Evolutionary conservation across 2,329 filamentous ascomycete species (phyloP).

Genomic region (Geosmithia morbida): DNA sequence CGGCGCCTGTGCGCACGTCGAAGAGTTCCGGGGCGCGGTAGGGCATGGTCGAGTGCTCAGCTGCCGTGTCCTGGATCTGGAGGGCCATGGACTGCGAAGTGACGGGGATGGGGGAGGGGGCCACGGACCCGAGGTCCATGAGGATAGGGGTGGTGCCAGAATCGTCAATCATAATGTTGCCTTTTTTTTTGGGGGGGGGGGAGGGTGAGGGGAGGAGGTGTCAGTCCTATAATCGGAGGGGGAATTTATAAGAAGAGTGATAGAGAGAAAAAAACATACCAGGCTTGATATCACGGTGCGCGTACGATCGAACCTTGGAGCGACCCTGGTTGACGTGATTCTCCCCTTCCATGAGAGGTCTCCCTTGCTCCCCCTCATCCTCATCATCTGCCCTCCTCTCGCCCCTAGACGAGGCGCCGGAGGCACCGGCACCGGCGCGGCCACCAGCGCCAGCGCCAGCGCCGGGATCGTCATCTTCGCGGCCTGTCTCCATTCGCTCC

Average conservation of each 20-base stretch:
- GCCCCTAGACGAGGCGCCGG: conserved; percentile 13
- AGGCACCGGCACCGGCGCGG: conserved; percentile 9
- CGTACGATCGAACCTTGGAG: conserved; percentile 57
- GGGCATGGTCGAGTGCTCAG: conserved; percentile 96
- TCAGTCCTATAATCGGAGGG: too few relatives aligned
- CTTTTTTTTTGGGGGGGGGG: conserved; percentile 13
- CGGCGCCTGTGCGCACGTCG: conserved; percentile 84
- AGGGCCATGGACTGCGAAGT: conserved; percentile 83
- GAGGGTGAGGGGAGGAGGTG: too few relatives aligned
- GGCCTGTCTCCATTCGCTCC: conserved; percentile 39
- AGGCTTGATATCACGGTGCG: conserved; percentile 94
- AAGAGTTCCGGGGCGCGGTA: conserved; percentile 97
- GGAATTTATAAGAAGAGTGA: not conserved
- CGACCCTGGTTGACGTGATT: conserved; percentile 51
- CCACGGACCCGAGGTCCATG: conserved; percentile 92
- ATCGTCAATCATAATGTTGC: conserved; percentile 98
- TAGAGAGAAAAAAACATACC: conserved; percentile 35
- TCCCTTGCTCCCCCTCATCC: conserved; percentile 60
- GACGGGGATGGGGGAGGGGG: conserved; percentile 74
- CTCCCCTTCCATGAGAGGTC: conserved; percentile 72
- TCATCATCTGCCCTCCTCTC: conserved; percentile 41
- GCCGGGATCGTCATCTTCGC: conserved; percentile 21
- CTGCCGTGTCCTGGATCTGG: conserved; percentile 84
- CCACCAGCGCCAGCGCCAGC: conserved; percentile 15
- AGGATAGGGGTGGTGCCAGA: conserved; percentile 78